Percentiles rank a stretch among this genome's conserved stretches.
phyloP scores from a whole-genome alignment of 306 rosid species.

The Dryas alaskensis region DNA sequence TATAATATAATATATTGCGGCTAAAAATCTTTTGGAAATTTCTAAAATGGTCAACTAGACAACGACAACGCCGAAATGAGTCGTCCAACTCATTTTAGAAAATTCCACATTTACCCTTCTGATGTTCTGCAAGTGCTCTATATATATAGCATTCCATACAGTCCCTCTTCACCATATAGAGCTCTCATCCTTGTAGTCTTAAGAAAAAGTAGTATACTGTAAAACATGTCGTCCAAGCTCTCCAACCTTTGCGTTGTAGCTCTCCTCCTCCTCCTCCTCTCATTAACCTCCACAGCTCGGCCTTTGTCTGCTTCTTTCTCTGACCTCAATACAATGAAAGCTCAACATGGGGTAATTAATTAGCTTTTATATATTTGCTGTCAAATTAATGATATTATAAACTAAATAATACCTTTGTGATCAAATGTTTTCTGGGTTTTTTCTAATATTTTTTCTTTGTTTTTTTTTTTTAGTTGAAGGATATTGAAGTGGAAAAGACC shows the following conservation, averaged over 20 bases:
- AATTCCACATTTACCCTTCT: slow-evolving; percentile 36
- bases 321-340: slow-evolving; percentile 16
- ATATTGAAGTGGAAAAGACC: slow-evolving; percentile 33
- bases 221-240: slow-evolving; percentile 45
- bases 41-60: neutral
- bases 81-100: neutral
- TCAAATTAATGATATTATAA: neutral
- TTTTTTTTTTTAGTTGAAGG: slow-evolving; percentile 36
- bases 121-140: slow-evolving; percentile 29
- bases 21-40: neutral
- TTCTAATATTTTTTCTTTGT: neutral
- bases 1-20: neutral
- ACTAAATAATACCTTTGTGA: neutral
- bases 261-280: slow-evolving; percentile 24
- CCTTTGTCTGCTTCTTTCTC: slow-evolving; percentile 32
- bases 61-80: neutral
- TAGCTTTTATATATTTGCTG: neutral
- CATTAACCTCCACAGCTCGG: slow-evolving; percentile 20
- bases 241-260: slow-evolving; percentile 32
- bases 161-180: slow-evolving; percentile 1
- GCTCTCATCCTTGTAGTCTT: neutral
- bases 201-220: neutral
- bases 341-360: slow-evolving; percentile 33
- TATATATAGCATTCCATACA: slow-evolving; percentile 5
- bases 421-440: neutral